A percentile compares a stretch with the other conserved stretches of the same genome.
phyloP scores from a whole-genome alignment of 768 basidiomycete genomes.

The Tylopilus rubrobrunneus region DNA sequence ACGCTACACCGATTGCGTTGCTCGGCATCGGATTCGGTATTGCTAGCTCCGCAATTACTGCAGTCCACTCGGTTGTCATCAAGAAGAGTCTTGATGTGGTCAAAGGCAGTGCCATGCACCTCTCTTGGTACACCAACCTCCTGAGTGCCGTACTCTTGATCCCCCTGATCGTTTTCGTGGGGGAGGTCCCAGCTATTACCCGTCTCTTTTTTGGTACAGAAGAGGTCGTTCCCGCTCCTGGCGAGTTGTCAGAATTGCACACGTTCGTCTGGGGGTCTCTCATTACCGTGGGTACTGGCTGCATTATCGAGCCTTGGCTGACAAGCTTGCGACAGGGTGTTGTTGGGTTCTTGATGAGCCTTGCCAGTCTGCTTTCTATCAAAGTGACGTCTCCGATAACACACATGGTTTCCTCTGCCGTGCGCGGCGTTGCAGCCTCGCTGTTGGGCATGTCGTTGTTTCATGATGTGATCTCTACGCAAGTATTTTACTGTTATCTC shows the following conservation, averaged over 20 bases:
- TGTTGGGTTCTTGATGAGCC: conserved; percentile 91
- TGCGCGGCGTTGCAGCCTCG: conserved; percentile 91
- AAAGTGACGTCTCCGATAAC: conserved; percentile 97
- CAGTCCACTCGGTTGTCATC: conserved; percentile 90
- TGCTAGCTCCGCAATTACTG: conserved; percentile 79
- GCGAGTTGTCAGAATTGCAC: conserved; percentile 42
- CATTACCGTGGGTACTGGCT: conserved; percentile 57
- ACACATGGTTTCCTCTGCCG: conserved; percentile 95
- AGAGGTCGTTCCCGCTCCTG: conserved; percentile 35
- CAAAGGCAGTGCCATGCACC: conserved; percentile 74
- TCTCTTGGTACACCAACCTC: conserved; percentile 92
- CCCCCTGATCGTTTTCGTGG: conserved; percentile 70
- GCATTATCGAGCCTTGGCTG: neutral
- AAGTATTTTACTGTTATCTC: conserved; percentile 28
- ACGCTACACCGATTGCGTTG: conserved; percentile 53
- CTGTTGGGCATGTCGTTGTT: conserved; percentile 80
- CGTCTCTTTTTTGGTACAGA: conserved; percentile 53
- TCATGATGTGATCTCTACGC: conserved; percentile 75
- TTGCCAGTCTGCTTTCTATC: conserved; percentile 90
- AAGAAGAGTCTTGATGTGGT: conserved; percentile 81
- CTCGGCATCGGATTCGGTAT: conserved; percentile 80
- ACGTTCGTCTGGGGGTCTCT: conserved; percentile 78
- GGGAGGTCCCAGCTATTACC: conserved; percentile 64
- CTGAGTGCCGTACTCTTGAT: conserved; percentile 68
- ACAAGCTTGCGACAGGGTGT: conserved; percentile 50